Evolutionary conservation across 2,329 filamentous ascomycete species (phyloP).

Genomic region (Ceratocystis albifundus): DNA sequence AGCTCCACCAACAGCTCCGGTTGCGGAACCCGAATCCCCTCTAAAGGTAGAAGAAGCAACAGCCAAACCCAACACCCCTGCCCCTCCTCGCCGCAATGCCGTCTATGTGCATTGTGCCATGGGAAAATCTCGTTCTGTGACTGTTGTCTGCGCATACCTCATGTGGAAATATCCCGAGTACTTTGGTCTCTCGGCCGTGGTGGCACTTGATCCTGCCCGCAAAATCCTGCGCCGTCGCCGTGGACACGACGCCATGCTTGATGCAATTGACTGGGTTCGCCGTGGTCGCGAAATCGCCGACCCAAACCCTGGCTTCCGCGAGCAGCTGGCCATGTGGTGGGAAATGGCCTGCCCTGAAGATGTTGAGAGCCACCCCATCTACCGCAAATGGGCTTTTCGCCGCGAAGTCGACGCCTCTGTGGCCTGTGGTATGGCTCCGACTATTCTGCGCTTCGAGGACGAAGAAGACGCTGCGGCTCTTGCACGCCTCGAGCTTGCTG

Average conservation of each 20-base stretch:
- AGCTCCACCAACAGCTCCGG: background rate
- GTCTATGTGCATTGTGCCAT: slow-evolving; percentile 68
- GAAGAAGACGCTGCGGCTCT: slow-evolving; percentile 37
- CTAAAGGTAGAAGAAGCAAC: background rate
- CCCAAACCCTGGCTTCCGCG: slow-evolving; percentile 85
- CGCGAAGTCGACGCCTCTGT: slow-evolving; percentile 46
- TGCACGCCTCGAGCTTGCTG: slow-evolving; percentile 21
- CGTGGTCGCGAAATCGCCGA: slow-evolving; percentile 65
- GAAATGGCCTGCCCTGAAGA: slow-evolving; percentile 66
- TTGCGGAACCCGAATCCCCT: background rate
- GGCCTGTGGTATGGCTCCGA: slow-evolving; percentile 66
- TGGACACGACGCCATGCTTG: slow-evolving; percentile 26
- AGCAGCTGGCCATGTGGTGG: slow-evolving; percentile 77
- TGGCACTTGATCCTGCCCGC: slow-evolving; percentile 33
- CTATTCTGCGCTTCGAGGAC: slow-evolving; percentile 73
- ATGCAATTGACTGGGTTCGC: slow-evolving; percentile 58
- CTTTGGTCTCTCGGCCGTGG: slow-evolving; percentile 37
- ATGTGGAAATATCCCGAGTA: slow-evolving; percentile 53
- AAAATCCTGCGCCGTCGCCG: slow-evolving; percentile 25
- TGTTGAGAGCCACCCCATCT: slow-evolving; percentile 56
- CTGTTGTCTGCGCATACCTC: slow-evolving; percentile 72
- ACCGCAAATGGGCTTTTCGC: slow-evolving; percentile 59
- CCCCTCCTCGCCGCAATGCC: slow-evolving; percentile 26
- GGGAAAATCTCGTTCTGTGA: slow-evolving; percentile 87
- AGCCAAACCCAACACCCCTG: background rate